Evolutionary conservation across 2,329 filamentous ascomycete genomes (phyloP).

Genomic region (Elsinoe arachidis): DNA sequence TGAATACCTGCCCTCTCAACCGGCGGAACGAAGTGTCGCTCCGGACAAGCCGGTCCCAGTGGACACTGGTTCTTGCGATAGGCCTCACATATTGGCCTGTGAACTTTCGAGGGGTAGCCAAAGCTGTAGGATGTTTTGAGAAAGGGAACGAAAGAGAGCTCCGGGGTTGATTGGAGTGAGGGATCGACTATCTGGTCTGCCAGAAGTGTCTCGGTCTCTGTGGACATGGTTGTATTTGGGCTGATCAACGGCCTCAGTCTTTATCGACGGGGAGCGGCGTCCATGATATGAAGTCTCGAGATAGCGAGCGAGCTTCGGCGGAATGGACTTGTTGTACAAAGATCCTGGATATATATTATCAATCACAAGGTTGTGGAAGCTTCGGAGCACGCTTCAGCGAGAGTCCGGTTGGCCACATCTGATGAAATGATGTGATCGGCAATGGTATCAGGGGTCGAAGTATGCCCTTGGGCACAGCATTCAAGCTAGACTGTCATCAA

Average conservation of each 20-base stretch:
- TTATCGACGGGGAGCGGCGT: too few species aligned
- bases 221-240: constrained; percentile 19
- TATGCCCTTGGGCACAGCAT: neutral
- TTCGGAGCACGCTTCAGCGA: neutral
- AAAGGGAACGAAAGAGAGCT: constrained; percentile 27
- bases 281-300: too few species aligned
- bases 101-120: constrained; percentile 27
- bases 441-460: neutral
- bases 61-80: constrained; percentile 83
- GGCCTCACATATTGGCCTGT: constrained; percentile 67
- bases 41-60: constrained; percentile 71
- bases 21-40: constrained; percentile 61
- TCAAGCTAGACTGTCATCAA: too few species aligned
- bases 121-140: constrained; percentile 25
- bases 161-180: constrained; percentile 20
- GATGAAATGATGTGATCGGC: constrained; percentile 1
- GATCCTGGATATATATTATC: neutral
- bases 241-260: neutral
- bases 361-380: constrained; percentile 1
- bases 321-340: too few species aligned
- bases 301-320: too few species aligned
- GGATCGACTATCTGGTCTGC: constrained; percentile 26
- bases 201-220: constrained; percentile 19
- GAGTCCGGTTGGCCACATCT: neutral
- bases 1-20: constrained; percentile 25